These are phyloP conservation scores for Cladophialophora psammophila DNA, from an alignment of 2,329 filamentous ascomycete genomes.

Conservation along the genomic window DNA sequence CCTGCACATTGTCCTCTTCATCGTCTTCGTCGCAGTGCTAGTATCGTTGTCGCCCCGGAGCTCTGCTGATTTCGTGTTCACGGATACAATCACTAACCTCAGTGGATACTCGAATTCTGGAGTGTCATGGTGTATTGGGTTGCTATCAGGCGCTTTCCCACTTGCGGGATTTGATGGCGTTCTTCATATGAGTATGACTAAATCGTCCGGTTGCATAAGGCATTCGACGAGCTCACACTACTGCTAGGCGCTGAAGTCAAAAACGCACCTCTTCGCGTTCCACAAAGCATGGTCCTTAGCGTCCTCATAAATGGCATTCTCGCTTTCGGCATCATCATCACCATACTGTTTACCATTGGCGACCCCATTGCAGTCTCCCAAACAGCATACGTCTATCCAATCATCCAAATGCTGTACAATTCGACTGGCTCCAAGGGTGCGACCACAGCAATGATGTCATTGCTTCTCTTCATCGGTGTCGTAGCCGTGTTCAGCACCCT, in stretches of 20 bases:
- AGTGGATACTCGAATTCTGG: conserved; percentile 46
- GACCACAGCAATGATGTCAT: conserved; percentile 54
- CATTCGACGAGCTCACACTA: too few species aligned
- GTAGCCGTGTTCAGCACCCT: conserved; percentile 57
- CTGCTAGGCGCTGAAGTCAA: conserved; percentile 48
- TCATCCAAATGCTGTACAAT: conserved; percentile 56
- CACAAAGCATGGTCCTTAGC: conserved; percentile 44
- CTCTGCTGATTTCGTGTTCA: conserved; percentile 52
- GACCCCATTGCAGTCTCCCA: conserved; percentile 43
- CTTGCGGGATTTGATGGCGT: conserved; percentile 54
- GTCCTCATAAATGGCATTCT: conserved; percentile 47
- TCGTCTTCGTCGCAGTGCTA: conserved; percentile 47
- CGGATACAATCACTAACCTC: conserved; percentile 52
- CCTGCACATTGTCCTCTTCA: conserved; percentile 47
- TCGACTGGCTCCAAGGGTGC: conserved; percentile 51
- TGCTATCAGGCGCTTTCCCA: conserved; percentile 42
- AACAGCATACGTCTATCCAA: conserved; percentile 51
- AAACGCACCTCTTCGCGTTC: conserved; percentile 49
- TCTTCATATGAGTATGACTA: conserved; percentile 47
- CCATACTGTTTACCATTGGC: conserved; percentile 40
- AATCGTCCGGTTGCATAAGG: neutral
- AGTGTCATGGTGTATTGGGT: conserved; percentile 49
- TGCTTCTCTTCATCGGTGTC: conserved; percentile 57
- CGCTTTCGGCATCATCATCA: conserved; percentile 37
- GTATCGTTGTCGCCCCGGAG: conserved; percentile 45